Evolutionary conservation across 148 eudicot species (phyloP), one percentile per base, ranked within the genome.

Genomic region (Chenopodium quinoa): DNA sequence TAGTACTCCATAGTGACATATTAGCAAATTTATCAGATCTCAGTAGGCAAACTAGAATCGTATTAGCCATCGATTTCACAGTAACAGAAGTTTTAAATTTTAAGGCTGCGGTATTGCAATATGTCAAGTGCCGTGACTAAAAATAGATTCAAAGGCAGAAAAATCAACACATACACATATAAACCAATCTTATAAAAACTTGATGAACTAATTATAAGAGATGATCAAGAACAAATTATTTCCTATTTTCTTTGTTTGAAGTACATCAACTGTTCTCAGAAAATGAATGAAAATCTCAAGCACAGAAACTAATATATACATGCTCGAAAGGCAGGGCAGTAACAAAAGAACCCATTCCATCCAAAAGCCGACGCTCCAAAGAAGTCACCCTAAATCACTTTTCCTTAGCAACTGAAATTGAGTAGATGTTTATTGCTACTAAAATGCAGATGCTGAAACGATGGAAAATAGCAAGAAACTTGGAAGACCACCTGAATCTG

Each of bases 401-500:
- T 40, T 74, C 76, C 68, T 37, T 44, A 78, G 75, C 79, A 73
- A 74, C 76, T 78, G 76, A 73, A 78, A 77, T 71, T 52, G 68
- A 77, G 78, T 56, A 58, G 73, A 37, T 37, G 27, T 72, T 46
- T 74, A 67, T 56, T 74, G 78, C 71, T 82, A 70, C 79, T 70
- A 32, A 64, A 71, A 75, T 64, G 76, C 71, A 46, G 78, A 73
- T 79, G 75, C 65, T 68, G 25, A 22, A 70, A 73, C 29, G 58
- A 48, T 31, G 46, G 31, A 62, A 56, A 76, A 71, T 14, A 17
- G 68, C 29, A 44, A 81, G 46, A 70, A 73, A 79, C 65, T 65
- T 48, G 10, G 58, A 50, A 76, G 78, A 84, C 75, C 73, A 72
- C 77, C 75, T 10, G 74, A 84, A 75, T 73, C 52, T 77, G 48